Evolutionary conservation across 768 basidiomycete species (phyloP).

Genomic region (Lanmaoa pseudosensibilis): DNA sequence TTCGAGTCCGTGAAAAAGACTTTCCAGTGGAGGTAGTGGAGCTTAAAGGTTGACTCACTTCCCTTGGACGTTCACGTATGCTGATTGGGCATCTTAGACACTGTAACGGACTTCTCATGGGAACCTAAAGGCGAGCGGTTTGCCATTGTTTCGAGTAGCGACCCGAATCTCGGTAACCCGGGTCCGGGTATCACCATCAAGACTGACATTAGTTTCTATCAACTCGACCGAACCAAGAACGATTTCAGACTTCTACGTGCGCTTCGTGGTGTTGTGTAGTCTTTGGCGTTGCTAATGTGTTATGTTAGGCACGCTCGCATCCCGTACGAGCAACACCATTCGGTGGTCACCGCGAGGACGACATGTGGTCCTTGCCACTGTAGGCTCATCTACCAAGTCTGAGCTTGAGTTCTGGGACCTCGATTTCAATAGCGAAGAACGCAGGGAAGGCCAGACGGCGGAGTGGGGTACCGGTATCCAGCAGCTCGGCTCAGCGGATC

Average conservation of each 20-base stretch:
- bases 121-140: slow-evolving; percentile 98
- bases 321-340: slow-evolving; percentile 88
- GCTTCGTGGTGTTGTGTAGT: slow-evolving; percentile 23
- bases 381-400: slow-evolving; percentile 92
- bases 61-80: neutral
- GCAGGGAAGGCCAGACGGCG: slow-evolving; percentile 44
- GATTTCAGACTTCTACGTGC: slow-evolving; percentile 89
- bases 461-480: slow-evolving; percentile 90
- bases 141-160: slow-evolving; percentile 90
- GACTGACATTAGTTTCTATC: slow-evolving; percentile 95
- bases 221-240: slow-evolving; percentile 87
- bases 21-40: slow-evolving; percentile 97
- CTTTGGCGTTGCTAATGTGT: slow-evolving; percentile 6
- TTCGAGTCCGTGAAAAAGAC: slow-evolving; percentile 96
- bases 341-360: slow-evolving; percentile 97
- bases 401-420: slow-evolving; percentile 99
- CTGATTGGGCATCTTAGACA: slow-evolving; percentile 53
- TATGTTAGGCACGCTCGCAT: slow-evolving; percentile 64
- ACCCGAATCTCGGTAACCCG: slow-evolving; percentile 89
- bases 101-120: slow-evolving; percentile 97
- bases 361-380: slow-evolving; percentile 93
- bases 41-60: slow-evolving; percentile 69
- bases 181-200: slow-evolving; percentile 93
- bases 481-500: slow-evolving; percentile 82
- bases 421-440: slow-evolving; percentile 75